These are phyloP conservation scores for Porogramme epimiltina DNA, from an alignment of 1,284 basidiomycete species.

Conservation along the genomic window DNA sequence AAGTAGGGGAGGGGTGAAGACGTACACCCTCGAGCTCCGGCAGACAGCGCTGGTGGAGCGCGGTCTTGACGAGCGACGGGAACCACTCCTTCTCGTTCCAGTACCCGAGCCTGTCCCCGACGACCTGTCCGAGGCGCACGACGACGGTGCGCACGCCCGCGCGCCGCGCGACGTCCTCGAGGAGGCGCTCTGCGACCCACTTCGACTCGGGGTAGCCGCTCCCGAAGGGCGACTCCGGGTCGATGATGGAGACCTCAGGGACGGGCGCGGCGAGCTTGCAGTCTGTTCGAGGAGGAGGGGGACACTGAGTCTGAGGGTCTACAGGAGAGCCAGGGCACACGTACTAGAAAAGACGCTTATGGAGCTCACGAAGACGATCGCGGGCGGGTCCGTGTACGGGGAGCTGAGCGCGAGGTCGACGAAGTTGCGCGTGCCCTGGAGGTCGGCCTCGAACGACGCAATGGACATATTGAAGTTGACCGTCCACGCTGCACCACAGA, in stretches of 20 bases:
- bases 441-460: slow-evolving; percentile 24
- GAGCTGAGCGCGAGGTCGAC: slow-evolving; percentile 31
- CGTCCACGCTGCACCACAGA: slow-evolving; percentile 33
- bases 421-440: slow-evolving; percentile 22
- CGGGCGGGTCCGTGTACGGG: slow-evolving; percentile 21
- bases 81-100: slow-evolving; percentile 50
- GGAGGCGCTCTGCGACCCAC: slow-evolving; percentile 40
- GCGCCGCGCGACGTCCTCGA: slow-evolving; percentile 21
- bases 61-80: slow-evolving; percentile 41
- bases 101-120: slow-evolving; percentile 39
- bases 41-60: slow-evolving; percentile 29
- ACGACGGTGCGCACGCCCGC: slow-evolving; percentile 32
- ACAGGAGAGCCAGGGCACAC: neutral
- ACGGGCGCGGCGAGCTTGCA: slow-evolving; percentile 14
- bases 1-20: neutral
- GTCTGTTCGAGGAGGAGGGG: neutral
- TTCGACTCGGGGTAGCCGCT: slow-evolving; percentile 43
- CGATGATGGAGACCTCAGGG: slow-evolving; percentile 15
- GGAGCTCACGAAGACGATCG: slow-evolving; percentile 35
- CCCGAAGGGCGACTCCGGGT: slow-evolving; percentile 32
- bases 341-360: slow-evolving; percentile 30
- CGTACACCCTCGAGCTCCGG: slow-evolving; percentile 28
- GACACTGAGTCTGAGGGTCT: too few species aligned
- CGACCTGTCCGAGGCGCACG: slow-evolving; percentile 46
- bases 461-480: slow-evolving; percentile 39